Evolutionary conservation across 2,329 filamentous ascomycete species (phyloP).

Genomic region (Hortaea werneckii): DNA sequence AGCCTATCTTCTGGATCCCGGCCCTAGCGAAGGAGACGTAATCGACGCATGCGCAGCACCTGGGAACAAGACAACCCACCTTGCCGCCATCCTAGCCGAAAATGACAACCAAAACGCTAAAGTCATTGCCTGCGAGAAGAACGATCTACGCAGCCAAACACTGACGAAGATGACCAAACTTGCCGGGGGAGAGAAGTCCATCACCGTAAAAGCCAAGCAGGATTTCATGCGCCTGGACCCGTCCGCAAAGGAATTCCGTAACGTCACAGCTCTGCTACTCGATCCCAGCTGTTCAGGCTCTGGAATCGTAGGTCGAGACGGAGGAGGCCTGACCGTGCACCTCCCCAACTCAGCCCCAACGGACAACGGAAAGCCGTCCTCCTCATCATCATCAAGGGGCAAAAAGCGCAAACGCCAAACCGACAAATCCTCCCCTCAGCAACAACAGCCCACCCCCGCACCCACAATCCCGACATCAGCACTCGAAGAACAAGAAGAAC

Average conservation of each 20-base stretch:
- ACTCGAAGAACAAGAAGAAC: neutral
- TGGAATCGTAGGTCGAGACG: slow-evolving; percentile 83
- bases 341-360: slow-evolving; percentile 37
- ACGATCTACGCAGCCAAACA: slow-evolving; percentile 59
- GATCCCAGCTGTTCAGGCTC: slow-evolving; percentile 95
- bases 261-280: slow-evolving; percentile 73
- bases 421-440: slow-evolving; percentile 1
- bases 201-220: slow-evolving; percentile 59
- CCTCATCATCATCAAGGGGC: slow-evolving; percentile 1
- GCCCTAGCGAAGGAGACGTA: slow-evolving; percentile 58
- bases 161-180: slow-evolving; percentile 74
- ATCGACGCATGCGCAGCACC: slow-evolving; percentile 93
- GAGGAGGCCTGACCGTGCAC: slow-evolving; percentile 54
- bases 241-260: slow-evolving; percentile 45
- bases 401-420: slow-evolving; percentile 24
- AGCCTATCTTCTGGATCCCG: slow-evolving; percentile 70
- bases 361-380: slow-evolving; percentile 2
- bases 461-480: too few species aligned
- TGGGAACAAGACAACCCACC: slow-evolving; percentile 93
- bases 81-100: slow-evolving; percentile 59
- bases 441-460: neutral
- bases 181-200: slow-evolving; percentile 59
- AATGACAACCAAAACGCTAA: slow-evolving; percentile 21
- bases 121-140: slow-evolving; percentile 74
- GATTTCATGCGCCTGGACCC: slow-evolving; percentile 78